These are phyloP conservation scores for Ceratocystiopsis minuta DNA, from an alignment of 2,329 filamentous ascomycete genomes.

Conservation along the genomic window DNA sequence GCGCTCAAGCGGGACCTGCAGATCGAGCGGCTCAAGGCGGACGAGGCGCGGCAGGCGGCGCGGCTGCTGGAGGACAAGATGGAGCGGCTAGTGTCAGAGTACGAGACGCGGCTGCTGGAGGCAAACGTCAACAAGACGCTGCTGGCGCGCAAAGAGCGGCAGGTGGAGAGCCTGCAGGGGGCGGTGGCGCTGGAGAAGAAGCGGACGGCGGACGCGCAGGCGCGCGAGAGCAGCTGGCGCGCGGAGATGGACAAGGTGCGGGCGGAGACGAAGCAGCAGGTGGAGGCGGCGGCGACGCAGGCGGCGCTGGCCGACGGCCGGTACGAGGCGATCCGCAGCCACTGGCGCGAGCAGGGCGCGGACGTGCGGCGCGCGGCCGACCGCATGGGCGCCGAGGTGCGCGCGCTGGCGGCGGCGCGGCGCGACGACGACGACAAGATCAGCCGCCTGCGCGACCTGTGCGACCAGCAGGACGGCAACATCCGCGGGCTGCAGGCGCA, in stretches of 20 bases:
- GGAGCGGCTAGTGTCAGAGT: slow-evolving; percentile 48
- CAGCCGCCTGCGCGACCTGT: slow-evolving; percentile 45
- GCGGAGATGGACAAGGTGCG: slow-evolving; percentile 45
- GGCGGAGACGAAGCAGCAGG: slow-evolving; percentile 39
- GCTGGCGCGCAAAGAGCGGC: slow-evolving; percentile 54
- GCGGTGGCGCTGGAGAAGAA: slow-evolving; percentile 46
- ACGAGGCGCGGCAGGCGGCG: slow-evolving; percentile 52
- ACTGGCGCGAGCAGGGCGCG: slow-evolving; percentile 49
- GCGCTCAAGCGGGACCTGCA: slow-evolving; percentile 55
- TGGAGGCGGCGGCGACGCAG: slow-evolving; percentile 47
- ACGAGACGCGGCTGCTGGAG: slow-evolving; percentile 51
- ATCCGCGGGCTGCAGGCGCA: slow-evolving; percentile 40
- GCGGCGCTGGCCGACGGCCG: slow-evolving; percentile 52
- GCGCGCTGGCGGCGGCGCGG: slow-evolving; percentile 34
- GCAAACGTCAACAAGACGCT: slow-evolving; percentile 54
- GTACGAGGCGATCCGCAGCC: slow-evolving; percentile 47
- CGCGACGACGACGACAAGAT: slow-evolving; percentile 44
- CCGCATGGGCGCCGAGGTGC: slow-evolving; percentile 34
- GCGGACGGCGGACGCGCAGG: slow-evolving; percentile 39
- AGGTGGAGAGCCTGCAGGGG: slow-evolving; percentile 49
- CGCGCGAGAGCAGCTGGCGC: slow-evolving; percentile 42
- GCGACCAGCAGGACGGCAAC: slow-evolving; percentile 55
- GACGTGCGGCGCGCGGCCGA: slow-evolving; percentile 35
- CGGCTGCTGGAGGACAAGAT: slow-evolving; percentile 54
- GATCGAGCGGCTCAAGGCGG: slow-evolving; percentile 44